A percentile compares a stretch with the other conserved stretches of the same genome.
phyloP scores from a whole-genome alignment of 192 early-diverging fungal species.

The Podila clonocystis region DNA sequence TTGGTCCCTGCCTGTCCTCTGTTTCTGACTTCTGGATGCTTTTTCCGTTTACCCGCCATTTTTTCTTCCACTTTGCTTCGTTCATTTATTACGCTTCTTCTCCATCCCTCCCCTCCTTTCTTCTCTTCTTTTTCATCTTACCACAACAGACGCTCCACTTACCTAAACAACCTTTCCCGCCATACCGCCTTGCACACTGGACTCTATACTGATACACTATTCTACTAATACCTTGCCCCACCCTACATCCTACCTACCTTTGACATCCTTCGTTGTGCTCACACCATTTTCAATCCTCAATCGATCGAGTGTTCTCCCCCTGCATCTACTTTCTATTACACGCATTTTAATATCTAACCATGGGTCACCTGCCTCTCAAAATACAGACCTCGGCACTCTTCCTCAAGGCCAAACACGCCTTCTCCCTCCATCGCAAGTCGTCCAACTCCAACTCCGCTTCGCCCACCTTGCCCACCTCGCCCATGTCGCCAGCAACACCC shows the following conservation, averaged over 20 bases:
- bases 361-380: constrained; percentile 37
- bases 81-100: neutral
- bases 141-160: neutral
- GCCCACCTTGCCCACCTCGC: constrained; percentile 1
- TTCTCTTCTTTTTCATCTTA: neutral
- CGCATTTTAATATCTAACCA: constrained; percentile 13
- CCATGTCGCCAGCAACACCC: constrained; percentile 1
- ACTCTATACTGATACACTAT: neutral
- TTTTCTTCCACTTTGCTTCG: neutral
- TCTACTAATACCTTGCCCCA: neutral
- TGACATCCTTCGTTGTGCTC: neutral
- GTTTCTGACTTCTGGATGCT: neutral
- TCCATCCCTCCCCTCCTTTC: neutral
- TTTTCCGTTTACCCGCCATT: neutral
- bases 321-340: neutral
- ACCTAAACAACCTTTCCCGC: too few species aligned
- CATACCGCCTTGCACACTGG: neutral
- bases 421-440: constrained; percentile 40
- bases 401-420: constrained; percentile 47
- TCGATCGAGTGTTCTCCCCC: neutral
- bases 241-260: neutral
- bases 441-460: constrained; percentile 4
- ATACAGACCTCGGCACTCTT: constrained; percentile 45
- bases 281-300: neutral
- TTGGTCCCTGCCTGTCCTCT: neutral